Conservation (phyloP, 2,329 filamentous ascomycete species). For the Massarina eburnea region DNA sequence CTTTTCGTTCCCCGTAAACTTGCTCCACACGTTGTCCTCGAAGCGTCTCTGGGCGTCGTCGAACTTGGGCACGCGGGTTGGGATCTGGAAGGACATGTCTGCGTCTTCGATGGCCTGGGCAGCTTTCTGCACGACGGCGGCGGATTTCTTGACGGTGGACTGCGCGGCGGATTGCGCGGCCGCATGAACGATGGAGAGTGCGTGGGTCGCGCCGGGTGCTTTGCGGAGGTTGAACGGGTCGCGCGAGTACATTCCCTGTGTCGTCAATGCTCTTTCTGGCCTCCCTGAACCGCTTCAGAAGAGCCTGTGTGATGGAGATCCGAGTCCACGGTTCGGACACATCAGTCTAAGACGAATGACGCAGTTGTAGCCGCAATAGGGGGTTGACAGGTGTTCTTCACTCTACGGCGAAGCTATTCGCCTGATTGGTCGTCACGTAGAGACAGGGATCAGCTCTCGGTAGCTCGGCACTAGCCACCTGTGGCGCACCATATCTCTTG, state of each 20-base stretch:
- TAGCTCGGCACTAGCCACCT: too few species aligned
- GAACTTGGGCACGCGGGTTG: constrained; percentile 47
- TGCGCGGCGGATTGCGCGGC: constrained; percentile 23
- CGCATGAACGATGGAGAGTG: constrained; percentile 31
- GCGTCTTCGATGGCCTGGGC: constrained; percentile 34
- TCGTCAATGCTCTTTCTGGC: constrained; percentile 14
- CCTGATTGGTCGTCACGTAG: too few species aligned
- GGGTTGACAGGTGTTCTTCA: too few species aligned
- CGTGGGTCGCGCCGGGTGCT: constrained; percentile 28
- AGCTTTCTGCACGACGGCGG: constrained; percentile 31
- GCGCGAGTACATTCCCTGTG: constrained; percentile 48
- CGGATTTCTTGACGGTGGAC: constrained; percentile 22
- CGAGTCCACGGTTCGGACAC: background rate
- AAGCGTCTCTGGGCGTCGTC: constrained; percentile 44
- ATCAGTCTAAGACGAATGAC: too few species aligned
- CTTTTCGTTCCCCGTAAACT: constrained; percentile 62
- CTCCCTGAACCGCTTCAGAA: background rate
- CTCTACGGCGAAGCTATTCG: too few species aligned
- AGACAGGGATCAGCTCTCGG: too few species aligned
- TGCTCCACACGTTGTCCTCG: constrained; percentile 47
- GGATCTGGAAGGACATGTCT: constrained; percentile 48
- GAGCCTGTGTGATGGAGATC: background rate
- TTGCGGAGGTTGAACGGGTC: constrained; percentile 50
- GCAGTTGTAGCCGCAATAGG: too few species aligned
- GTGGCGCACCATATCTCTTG: too few species aligned